A percentile compares a stretch with the other conserved stretches of the same genome.
phyloP scores from a whole-genome alignment of 2,329 filamentous ascomycete species.

The Trichoderma atrobrunneum region DNA sequence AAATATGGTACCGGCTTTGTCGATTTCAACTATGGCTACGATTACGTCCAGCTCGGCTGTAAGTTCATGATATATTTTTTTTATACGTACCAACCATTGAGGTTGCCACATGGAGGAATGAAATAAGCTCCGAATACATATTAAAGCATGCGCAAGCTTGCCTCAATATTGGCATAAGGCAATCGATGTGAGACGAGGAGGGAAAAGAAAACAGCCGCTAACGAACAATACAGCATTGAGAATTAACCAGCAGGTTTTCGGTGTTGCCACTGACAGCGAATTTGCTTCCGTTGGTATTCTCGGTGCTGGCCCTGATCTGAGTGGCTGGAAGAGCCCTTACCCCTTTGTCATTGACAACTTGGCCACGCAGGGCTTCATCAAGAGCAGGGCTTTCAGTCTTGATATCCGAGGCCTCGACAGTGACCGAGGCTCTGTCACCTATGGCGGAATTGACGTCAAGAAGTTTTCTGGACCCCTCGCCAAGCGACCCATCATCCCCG shows the following conservation, averaged over 20 bases:
- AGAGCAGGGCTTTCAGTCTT: constrained; percentile 38
- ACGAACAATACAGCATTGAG: constrained; percentile 26
- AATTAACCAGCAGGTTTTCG: constrained; percentile 37
- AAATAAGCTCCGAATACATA: background rate
- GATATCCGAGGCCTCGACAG: constrained; percentile 35
- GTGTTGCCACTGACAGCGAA: constrained; percentile 34
- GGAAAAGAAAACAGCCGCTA: background rate
- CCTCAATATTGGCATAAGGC: background rate
- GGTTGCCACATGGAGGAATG: background rate
- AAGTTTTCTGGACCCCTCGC: constrained; percentile 54
- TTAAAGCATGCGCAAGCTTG: background rate
- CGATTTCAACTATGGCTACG: constrained; percentile 35
- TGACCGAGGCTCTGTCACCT: constrained; percentile 40
- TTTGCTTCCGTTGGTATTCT: constrained; percentile 34
- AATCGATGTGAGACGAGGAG: background rate
- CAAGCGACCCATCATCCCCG: constrained; percentile 54
- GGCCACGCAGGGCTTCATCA: constrained; percentile 34
- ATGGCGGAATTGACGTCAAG: constrained; percentile 55
- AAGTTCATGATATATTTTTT: constrained; percentile 20
- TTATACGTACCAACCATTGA: background rate
- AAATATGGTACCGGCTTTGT: constrained; percentile 35
- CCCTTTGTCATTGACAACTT: constrained; percentile 37
- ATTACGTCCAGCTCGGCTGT: constrained; percentile 35
- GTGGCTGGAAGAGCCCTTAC: constrained; percentile 36
- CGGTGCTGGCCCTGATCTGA: constrained; percentile 34